A percentile compares a stretch with the other conserved stretches of the same genome.
Evolutionary conservation across 2,329 filamentous ascomycete species (phyloP).

Genomic region (Cladophialophora yegresii): DNA sequence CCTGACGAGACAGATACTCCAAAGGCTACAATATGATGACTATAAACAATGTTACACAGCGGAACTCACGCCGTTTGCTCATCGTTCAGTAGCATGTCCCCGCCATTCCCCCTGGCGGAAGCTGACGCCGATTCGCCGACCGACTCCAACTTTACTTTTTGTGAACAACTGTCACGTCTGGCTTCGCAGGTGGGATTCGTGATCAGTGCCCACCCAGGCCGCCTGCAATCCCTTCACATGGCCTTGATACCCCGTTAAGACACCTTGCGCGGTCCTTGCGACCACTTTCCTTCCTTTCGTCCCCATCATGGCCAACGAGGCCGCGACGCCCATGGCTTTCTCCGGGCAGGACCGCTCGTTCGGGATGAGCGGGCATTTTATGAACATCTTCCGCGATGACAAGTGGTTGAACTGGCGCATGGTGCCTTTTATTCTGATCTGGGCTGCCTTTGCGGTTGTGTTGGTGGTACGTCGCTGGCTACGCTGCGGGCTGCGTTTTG

Average conservation of each 20-base stretch:
- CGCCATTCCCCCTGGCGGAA: not conserved
- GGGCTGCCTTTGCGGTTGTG: slow-evolving; percentile 29
- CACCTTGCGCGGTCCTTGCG: not conserved
- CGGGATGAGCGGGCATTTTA: slow-evolving; percentile 34
- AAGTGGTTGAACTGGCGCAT: slow-evolving; percentile 29
- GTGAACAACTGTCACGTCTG: slow-evolving; percentile 19
- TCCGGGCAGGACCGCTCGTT: slow-evolving; percentile 11
- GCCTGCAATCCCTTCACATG: slow-evolving; percentile 2
- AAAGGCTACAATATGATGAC: not conserved
- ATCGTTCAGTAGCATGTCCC: not conserved
- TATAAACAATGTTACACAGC: not conserved
- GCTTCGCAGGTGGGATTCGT: slow-evolving; percentile 1
- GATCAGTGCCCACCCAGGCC: not conserved
- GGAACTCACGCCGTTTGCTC: not conserved
- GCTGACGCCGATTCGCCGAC: not conserved
- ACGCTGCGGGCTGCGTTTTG: not conserved
- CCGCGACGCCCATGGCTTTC: slow-evolving; percentile 4
- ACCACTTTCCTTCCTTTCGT: slow-evolving; percentile 1
- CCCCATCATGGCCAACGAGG: not conserved
- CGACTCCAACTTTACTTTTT: not conserved
- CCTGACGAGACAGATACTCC: not conserved
- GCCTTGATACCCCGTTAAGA: slow-evolving; percentile 3
- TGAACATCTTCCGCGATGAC: slow-evolving; percentile 23
- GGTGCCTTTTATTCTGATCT: slow-evolving; percentile 35
- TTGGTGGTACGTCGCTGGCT: slow-evolving; percentile 23